These are phyloP conservation scores for Lecanosticta acicola DNA, from an alignment of 2,329 filamentous ascomycete genomes.

Conservation along the genomic window DNA sequence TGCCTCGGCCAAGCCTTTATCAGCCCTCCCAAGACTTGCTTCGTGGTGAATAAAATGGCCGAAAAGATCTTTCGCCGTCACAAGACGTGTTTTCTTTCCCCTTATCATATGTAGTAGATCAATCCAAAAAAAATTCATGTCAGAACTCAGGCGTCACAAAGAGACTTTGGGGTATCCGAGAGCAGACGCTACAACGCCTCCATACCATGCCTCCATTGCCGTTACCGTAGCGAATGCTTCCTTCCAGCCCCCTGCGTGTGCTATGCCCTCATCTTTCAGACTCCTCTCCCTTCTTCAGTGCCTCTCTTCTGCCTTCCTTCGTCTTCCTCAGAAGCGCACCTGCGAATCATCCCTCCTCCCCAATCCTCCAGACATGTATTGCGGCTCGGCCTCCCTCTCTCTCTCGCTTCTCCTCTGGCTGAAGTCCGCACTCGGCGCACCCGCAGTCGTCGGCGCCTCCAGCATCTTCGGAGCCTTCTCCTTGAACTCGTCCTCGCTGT, in stretches of 20 bases:
- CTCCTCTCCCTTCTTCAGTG: neutral
- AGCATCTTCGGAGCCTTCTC: constrained; percentile 30
- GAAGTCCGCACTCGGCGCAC: constrained; percentile 22
- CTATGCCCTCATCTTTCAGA: constrained; percentile 1
- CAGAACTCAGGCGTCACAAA: too few relatives aligned
- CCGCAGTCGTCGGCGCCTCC: constrained; percentile 26
- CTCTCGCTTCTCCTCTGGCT: constrained; percentile 23
- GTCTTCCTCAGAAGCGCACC: constrained; percentile 1
- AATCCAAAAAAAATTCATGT: too few relatives aligned
- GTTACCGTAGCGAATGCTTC: too few relatives aligned
- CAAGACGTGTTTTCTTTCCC: too few relatives aligned
- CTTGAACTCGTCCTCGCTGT: constrained; percentile 32
- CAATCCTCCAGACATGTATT: constrained; percentile 27
- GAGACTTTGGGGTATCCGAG: neutral
- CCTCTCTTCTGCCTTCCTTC: neutral
- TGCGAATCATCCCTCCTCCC: constrained; percentile 18
- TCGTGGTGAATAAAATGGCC: too few relatives aligned
- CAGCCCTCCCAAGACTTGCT: too few relatives aligned
- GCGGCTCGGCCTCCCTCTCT: constrained; percentile 23
- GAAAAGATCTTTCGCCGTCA: too few relatives aligned
- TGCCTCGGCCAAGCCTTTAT: too few relatives aligned
- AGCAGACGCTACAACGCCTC: neutral
- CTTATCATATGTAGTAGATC: too few relatives aligned
- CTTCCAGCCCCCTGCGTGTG: constrained; percentile 2
- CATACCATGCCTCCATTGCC: neutral